Percentiles rank a stretch among this genome's conserved stretches.
Conservation (phyloP, 371 early-diverging fungal genomes). For the Vairimorpha apis region DNA sequence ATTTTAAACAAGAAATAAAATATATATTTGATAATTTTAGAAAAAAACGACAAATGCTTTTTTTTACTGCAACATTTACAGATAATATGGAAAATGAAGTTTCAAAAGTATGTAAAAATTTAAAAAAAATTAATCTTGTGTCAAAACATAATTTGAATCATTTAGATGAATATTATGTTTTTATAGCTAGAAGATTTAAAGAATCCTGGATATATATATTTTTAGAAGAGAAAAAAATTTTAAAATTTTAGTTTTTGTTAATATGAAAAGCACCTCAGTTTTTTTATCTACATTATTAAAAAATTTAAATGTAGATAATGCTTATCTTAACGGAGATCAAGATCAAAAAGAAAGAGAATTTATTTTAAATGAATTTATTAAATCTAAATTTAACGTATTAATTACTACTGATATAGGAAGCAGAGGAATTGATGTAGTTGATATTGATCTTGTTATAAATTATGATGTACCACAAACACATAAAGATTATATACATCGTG, state of each 20-base stretch:
- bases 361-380: slow-evolving; percentile 79
- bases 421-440: slow-evolving; percentile 60
- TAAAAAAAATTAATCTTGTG: slow-evolving; percentile 64
- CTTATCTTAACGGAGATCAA: slow-evolving; percentile 81
- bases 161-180: slow-evolving; percentile 77
- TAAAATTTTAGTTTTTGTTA: slow-evolving; percentile 81
- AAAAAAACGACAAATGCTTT: slow-evolving; percentile 76
- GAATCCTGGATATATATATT: slow-evolving; percentile 73
- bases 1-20: slow-evolving; percentile 81
- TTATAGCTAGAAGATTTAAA: slow-evolving; percentile 81
- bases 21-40: slow-evolving; percentile 81
- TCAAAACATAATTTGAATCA: slow-evolving; percentile 77
- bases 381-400: slow-evolving; percentile 62
- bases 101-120: slow-evolving; percentile 78
- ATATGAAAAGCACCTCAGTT: slow-evolving; percentile 88
- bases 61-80: slow-evolving; percentile 93
- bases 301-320: slow-evolving; percentile 73
- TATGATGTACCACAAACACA: slow-evolving; percentile 87
- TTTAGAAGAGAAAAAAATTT: slow-evolving; percentile 65
- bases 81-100: slow-evolving; percentile 82
- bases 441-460: slow-evolving; percentile 56
- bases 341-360: slow-evolving; percentile 77
- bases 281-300: slow-evolving; percentile 74
- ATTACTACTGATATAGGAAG: slow-evolving; percentile 60
- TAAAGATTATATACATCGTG: slow-evolving; percentile 84